Conservation (phyloP, 768 basidiomycete genomes). For the Lactifluus subvellereus region DNA sequence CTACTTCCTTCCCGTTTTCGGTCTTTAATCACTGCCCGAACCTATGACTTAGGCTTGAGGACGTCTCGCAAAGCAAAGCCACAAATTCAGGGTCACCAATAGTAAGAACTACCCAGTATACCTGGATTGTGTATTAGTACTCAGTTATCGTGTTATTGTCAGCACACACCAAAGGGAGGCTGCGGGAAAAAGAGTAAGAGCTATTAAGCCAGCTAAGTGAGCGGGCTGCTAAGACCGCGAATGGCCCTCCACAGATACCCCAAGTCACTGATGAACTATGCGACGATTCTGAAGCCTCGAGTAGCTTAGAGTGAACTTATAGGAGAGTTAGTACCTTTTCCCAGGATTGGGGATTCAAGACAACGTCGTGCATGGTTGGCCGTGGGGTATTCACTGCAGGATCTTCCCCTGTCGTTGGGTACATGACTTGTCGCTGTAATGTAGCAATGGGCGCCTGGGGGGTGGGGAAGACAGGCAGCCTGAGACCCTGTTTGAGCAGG, state of each 20-base stretch:
- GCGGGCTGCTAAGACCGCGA: background rate
- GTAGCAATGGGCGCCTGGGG: background rate
- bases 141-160: background rate
- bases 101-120: conserved; percentile 13
- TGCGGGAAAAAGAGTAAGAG: conserved; percentile 9
- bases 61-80: background rate
- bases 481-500: too few species aligned
- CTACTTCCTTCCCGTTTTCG: conserved; percentile 7
- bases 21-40: conserved; percentile 16
- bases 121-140: background rate
- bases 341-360: background rate
- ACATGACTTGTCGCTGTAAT: too few species aligned
- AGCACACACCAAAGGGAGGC: conserved; percentile 14
- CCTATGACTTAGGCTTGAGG: conserved; percentile 3
- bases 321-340: background rate
- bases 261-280: conserved; percentile 43
- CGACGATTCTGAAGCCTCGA: background rate
- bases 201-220: background rate
- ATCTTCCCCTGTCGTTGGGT: too few species aligned
- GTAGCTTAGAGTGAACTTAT: background rate
- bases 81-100: background rate
- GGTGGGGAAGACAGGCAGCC: background rate
- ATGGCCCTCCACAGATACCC: conserved; percentile 65
- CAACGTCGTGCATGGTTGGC: background rate
- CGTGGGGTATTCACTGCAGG: background rate